Conservation (phyloP, 345 rosid genomes). For the Acer saccharum region DNA sequence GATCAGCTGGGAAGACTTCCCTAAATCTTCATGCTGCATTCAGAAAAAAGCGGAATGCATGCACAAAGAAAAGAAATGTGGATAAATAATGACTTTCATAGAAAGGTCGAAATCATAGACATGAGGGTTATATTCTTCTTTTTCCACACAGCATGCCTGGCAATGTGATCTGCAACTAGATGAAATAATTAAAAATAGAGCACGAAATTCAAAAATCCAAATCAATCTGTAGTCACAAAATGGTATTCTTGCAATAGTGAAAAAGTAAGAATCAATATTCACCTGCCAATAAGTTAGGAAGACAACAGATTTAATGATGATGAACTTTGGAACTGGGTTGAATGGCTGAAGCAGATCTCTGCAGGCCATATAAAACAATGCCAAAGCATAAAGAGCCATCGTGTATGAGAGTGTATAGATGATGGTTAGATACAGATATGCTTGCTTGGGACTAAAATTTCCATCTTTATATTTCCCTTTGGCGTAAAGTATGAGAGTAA, state of each 20-base stretch:
- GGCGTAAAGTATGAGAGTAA: constrained; percentile 87
- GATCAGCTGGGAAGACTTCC: neutral
- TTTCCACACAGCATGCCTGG: neutral
- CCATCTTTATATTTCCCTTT: constrained; percentile 97
- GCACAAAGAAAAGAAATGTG: neutral
- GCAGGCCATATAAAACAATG: constrained; percentile 92
- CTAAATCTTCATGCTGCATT: neutral
- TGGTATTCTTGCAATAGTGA: neutral
- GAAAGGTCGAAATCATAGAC: neutral
- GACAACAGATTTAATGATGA: constrained; percentile 94
- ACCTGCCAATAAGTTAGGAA: constrained; percentile 99
- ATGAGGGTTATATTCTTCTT: neutral
- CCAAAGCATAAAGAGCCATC: constrained; percentile 84
- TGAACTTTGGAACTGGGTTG: constrained; percentile 97
- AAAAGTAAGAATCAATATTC: constrained; percentile 17
- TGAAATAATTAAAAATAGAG: neutral
- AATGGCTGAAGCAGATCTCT: constrained; percentile 97
- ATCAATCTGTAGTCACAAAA: neutral
- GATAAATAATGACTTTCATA: neutral
- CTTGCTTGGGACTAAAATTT: constrained; percentile 84
- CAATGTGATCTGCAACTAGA: neutral
- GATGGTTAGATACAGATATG: constrained; percentile 90
- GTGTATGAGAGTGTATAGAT: constrained; percentile 91
- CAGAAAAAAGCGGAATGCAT: neutral
- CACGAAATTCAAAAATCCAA: neutral